Evolutionary conservation across 2,329 filamentous ascomycete species (phyloP).

Genomic region (Ceratocystis destructans): DNA sequence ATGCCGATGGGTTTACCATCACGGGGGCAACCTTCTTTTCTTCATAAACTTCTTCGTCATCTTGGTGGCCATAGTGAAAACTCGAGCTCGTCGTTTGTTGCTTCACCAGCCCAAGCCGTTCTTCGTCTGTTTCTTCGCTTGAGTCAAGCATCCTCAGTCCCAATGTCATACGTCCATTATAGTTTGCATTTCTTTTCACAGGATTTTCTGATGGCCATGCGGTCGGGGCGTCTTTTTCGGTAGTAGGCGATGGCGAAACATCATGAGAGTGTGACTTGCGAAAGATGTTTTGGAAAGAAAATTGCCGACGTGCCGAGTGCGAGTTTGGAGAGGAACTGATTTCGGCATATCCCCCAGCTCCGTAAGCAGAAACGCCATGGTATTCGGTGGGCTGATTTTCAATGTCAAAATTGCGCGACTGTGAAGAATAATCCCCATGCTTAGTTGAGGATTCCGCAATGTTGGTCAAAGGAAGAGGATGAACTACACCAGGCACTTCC

Average conservation of each 20-base stretch:
- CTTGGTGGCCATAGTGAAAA: slow-evolving; percentile 10
- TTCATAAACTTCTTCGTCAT: slow-evolving; percentile 17
- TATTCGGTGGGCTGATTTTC: slow-evolving; percentile 32
- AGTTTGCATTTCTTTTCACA: slow-evolving; percentile 2
- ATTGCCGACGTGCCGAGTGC: slow-evolving; percentile 57
- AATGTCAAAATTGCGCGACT: slow-evolving; percentile 35
- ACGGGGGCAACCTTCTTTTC: slow-evolving; percentile 13
- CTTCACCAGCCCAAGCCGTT: slow-evolving; percentile 68
- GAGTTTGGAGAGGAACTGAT: slow-evolving; percentile 44
- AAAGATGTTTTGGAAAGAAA: slow-evolving; percentile 86
- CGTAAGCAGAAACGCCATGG: slow-evolving; percentile 33
- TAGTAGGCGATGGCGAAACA: slow-evolving; percentile 33
- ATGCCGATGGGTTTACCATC: not conserved
- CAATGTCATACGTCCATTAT: slow-evolving; percentile 10
- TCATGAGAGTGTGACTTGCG: slow-evolving; percentile 25
- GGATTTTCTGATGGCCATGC: not conserved
- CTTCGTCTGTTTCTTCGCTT: slow-evolving; percentile 59
- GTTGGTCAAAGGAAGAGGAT: slow-evolving; percentile 49
- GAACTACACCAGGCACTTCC: slow-evolving; percentile 41
- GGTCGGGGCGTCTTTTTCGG: slow-evolving; percentile 16
- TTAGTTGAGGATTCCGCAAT: slow-evolving; percentile 38
- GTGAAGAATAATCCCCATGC: slow-evolving; percentile 26
- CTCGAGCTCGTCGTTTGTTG: slow-evolving; percentile 36
- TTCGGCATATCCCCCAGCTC: slow-evolving; percentile 27
- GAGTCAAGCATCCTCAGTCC: slow-evolving; percentile 21